phyloP scores from a whole-genome alignment of 371 early-diverging fungal genomes.

The Mortierella sp. region DNA sequence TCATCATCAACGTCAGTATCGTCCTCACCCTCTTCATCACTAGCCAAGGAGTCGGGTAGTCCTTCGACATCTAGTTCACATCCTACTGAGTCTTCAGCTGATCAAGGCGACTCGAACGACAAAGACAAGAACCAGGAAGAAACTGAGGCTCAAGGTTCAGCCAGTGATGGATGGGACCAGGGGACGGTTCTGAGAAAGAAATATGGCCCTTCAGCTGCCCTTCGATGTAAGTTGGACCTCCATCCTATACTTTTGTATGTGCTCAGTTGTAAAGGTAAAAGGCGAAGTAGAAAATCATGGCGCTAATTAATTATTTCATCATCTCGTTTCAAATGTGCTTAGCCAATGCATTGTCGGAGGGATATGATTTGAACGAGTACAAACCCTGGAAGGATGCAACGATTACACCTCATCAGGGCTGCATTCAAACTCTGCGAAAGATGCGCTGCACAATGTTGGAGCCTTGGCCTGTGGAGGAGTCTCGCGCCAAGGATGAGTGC shows the following conservation, averaged over 20 bases:
- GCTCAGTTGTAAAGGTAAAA: background rate
- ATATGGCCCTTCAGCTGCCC: conserved; percentile 15
- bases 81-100: background rate
- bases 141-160: background rate
- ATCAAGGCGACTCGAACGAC: background rate
- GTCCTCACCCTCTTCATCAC: conserved; percentile 1
- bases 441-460: conserved; percentile 21
- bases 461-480: conserved; percentile 26
- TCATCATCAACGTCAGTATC: background rate
- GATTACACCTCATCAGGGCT: conserved; percentile 14
- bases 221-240: conserved; percentile 28
- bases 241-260: background rate
- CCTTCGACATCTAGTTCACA: background rate
- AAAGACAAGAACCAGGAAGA: background rate
- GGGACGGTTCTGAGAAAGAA: conserved; percentile 24
- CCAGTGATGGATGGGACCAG: background rate
- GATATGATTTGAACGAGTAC: conserved; percentile 26
- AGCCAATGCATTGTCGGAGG: conserved; percentile 25
- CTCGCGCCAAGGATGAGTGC: conserved; percentile 29
- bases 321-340: background rate
- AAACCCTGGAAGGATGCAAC: conserved; percentile 26
- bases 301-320: background rate
- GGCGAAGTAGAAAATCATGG: background rate
- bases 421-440: conserved; percentile 17
- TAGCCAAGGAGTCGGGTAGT: background rate